These are phyloP conservation scores for Nadsonia starkeyi-henricii DNA, from an alignment of 1,139 yeast genomes.

Conservation along the genomic window DNA sequence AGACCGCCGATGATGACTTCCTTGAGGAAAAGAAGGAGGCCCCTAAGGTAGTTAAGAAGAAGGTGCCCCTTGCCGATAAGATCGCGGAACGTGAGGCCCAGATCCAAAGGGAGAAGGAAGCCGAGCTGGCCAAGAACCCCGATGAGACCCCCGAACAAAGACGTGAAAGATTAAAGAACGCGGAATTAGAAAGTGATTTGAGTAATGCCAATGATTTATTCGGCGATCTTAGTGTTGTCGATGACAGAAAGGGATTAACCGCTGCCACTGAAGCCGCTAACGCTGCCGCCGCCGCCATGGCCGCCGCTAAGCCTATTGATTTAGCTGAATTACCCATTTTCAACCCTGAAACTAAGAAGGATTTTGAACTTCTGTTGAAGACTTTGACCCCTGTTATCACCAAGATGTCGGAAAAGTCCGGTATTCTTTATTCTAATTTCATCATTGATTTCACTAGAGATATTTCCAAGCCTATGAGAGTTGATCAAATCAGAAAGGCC, in stretches of 20 bases:
- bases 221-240: conserved; percentile 52
- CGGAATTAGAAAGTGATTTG: conserved; percentile 73
- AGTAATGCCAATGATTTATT: conserved; percentile 87
- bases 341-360: conserved; percentile 63
- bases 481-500: conserved; percentile 77
- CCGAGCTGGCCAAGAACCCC: conserved; percentile 25
- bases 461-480: conserved; percentile 60
- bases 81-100: conserved; percentile 26
- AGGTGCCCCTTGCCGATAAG: conserved; percentile 23
- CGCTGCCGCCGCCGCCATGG: conserved; percentile 58
- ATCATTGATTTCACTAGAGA: conserved; percentile 83
- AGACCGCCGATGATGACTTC: conserved; percentile 28
- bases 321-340: conserved; percentile 38
- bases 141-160: conserved; percentile 29
- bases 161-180: conserved; percentile 58
- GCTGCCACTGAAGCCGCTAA: conserved; percentile 40
- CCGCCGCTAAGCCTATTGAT: conserved; percentile 27
- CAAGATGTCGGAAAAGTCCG: conserved; percentile 40
- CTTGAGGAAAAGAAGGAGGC: conserved; percentile 23
- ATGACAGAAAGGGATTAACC: conserved; percentile 29
- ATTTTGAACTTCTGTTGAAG: conserved; percentile 73
- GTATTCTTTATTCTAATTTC: conserved; percentile 55
- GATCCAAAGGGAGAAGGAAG: conserved; percentile 25
- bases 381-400: conserved; percentile 56
- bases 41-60: conserved; percentile 26